Percentiles rank a stretch among this genome's conserved stretches.
phyloP scores from a whole-genome alignment of 208 protist genomes.

The Trypanosoma grayi region DNA sequence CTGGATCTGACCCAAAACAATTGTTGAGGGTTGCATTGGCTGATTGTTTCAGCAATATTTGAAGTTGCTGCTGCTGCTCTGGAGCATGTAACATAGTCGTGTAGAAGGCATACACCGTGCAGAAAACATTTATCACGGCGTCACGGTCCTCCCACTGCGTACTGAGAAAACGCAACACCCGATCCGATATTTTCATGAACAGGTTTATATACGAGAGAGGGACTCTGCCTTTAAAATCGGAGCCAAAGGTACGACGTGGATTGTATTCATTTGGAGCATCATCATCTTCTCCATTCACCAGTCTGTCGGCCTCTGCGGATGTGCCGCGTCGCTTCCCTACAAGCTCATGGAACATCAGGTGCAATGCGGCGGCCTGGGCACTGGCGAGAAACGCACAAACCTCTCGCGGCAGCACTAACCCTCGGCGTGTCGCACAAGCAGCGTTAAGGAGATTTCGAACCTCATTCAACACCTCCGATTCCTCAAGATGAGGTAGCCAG shows the following conservation, averaged over 20 bases:
- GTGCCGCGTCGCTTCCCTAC: constrained; percentile 8
- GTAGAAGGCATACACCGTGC: constrained; percentile 18
- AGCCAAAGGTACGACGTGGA: neutral
- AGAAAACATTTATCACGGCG: constrained; percentile 6
- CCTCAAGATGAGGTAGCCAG: constrained; percentile 50
- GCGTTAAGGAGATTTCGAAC: constrained; percentile 57
- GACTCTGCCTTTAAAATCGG: neutral
- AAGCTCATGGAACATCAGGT: neutral
- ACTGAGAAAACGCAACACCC: constrained; percentile 15
- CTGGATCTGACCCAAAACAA: neutral
- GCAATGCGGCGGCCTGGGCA: constrained; percentile 30
- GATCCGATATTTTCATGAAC: constrained; percentile 19
- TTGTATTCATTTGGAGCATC: neutral
- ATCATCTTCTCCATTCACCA: neutral
- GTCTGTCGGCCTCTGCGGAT: constrained; percentile 8
- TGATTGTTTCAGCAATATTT: neutral
- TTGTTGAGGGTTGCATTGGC: neutral
- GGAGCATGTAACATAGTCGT: constrained; percentile 3
- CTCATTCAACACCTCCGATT: constrained; percentile 52
- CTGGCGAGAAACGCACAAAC: constrained; percentile 46
- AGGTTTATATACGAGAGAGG: constrained; percentile 12
- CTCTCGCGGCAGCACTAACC: constrained; percentile 39
- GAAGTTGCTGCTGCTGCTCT: neutral
- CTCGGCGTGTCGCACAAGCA: constrained; percentile 47
- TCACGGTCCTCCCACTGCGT: constrained; percentile 5